Base-by-base conservation (phyloP, 2,329 filamentous ascomycete species). In the Coniochaeta ligniaria region DNA sequence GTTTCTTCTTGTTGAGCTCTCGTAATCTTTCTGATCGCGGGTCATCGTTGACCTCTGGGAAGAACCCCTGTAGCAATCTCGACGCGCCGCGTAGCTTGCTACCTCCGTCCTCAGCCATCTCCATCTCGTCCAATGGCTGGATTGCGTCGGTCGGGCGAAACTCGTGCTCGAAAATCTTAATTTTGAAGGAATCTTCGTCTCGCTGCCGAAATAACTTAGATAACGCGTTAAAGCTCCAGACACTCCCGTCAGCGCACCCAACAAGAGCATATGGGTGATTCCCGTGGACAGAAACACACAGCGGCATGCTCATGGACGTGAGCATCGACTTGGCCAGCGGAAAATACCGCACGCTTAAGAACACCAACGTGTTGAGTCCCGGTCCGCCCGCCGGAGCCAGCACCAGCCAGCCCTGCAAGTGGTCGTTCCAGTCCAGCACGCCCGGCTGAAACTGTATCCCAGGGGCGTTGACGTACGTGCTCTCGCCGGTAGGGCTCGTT, bases 151-250 rank as follows among this genome's bases (percentile, higher is more conserved):
- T 57, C 7, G 60, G 64, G 26, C 76, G 73, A 64, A 81, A 83
- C 66, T 85, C 82, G 66, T 84, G 82, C 52, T 83, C 80, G 57
- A 85, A 77, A 1, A 86, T 50, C 65, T 74, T 76, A 12, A 79
- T 60, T 63, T 79, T 79, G 63, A 71, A 67, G 20, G 73, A 68
- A 8, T 66, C 66, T 61, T 73, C 74, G 52, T 74, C 68, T 47
- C 75, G 73, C 60, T 77, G 74, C 45, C 72, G 74, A 9, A 78
- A 75, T 1, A 79, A 70, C 63, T 76, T 76, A 59, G 75, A 75
- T 56, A 80, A 66, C 28, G 76, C 71, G 64, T 80, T 81, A 63
- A 75, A 73, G 7, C 75, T 73, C 76, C 80, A 83, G 2, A 85
- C 70, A 0, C 80, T 80, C 12, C 83, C 83, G 60, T 85, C 82